Base-by-base conservation (phyloP, 352 stramenopile genomes). In the Globisporangium barbulae region DNA sequence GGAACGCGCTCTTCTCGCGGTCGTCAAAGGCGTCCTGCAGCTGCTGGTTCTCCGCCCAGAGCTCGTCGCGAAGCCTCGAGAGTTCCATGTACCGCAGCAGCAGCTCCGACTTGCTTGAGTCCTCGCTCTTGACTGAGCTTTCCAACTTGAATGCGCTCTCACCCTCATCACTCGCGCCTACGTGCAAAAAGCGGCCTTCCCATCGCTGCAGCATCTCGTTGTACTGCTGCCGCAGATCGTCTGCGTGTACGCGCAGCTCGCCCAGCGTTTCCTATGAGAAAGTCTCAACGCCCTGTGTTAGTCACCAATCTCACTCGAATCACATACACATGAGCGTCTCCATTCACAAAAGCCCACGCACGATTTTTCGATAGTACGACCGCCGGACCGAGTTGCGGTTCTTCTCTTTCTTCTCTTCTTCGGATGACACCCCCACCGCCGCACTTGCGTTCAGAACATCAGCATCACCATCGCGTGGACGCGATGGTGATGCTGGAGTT, bases 351-450 rank as follows among this genome's bases (percentile, higher is more conserved):
- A 22, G 15, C 35, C 25, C 8, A 69, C 71, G 59, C 68, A 81
- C 75, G 63, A 83, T 73, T 45, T 83, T 83, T 48, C 75, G 68
- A 59, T 83, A 83, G 65, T 81, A 83, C 54, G 73, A 81, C 53
- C 75, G 75, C 45, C 77, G 77, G 57, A 83, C 73, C 35, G 75
- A 84, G 63, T 84, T 77, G 57, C 75, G 73, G 53, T 84, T 84
- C 67, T 84, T 84, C 67, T 79, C 75, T 41, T 77, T 77, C 63
- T 81, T 84, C 37, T 78, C 12, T 45, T 81, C 75, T 22, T 80
- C 75, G 19, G 67, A 66, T 31, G 52, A 59, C 31, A 22, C 45
- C 10, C 59, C 48, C 10, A 33, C 31, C 48, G 48, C 25, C 17
- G 10, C 13, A 28, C 13, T 30, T 4, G 59, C 22, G 35, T 53